phyloP scores from a whole-genome alignment of 23 red algal genomes.

The Gracilaria gracilis region DNA sequence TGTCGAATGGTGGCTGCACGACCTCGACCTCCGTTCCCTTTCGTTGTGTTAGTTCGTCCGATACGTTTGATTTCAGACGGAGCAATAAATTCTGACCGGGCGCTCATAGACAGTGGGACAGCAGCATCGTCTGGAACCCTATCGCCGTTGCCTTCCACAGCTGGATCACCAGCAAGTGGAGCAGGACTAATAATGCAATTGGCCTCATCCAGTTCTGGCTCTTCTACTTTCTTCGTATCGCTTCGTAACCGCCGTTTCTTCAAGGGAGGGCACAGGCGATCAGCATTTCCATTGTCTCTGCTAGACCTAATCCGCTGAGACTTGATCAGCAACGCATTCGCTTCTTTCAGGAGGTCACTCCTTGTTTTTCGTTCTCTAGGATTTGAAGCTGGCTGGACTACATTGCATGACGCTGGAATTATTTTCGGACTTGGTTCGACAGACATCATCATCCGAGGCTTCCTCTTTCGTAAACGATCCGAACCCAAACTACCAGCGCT shows the following conservation, averaged over 20 bases:
- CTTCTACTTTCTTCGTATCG: neutral
- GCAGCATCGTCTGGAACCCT: neutral
- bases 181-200: neutral
- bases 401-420: neutral
- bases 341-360: neutral
- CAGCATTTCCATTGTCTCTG: neutral
- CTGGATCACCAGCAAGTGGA: slow-evolving; percentile 1
- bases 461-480: slow-evolving; percentile 5
- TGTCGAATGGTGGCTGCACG: neutral
- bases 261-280: neutral
- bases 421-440: neutral
- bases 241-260: slow-evolving; percentile 19
- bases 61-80: slow-evolving; percentile 25
- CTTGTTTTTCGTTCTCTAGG: neutral
- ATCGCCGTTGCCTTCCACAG: neutral
- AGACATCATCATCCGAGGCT: neutral
- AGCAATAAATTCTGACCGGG: slow-evolving; percentile 50
- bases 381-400: neutral
- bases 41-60: slow-evolving; percentile 5
- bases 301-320: neutral
- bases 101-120: neutral
- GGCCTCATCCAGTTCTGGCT: neutral
- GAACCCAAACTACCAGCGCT: neutral
- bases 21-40: neutral
- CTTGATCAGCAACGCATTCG: neutral